Evolutionary conservation across 2,329 filamentous ascomycete species (phyloP).

Genomic region (Diplodia intermedia): DNA sequence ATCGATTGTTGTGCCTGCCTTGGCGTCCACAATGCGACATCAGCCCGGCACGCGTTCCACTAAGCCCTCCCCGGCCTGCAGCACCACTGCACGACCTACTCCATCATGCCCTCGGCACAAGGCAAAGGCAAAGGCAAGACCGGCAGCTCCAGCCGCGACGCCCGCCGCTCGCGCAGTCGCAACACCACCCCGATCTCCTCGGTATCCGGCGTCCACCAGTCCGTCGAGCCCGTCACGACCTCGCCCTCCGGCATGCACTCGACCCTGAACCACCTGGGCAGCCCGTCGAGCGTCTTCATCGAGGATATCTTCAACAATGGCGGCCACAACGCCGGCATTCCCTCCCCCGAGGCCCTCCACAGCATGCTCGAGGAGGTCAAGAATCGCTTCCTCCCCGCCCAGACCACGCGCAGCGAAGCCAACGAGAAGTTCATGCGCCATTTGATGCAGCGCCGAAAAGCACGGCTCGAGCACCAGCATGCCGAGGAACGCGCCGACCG

Average conservation of each 20-base stretch:
- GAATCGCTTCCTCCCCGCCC: constrained; percentile 54
- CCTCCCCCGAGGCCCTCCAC: constrained; percentile 69
- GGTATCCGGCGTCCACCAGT: constrained; percentile 54
- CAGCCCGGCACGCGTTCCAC: constrained; percentile 32
- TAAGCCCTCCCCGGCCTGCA: constrained; percentile 33
- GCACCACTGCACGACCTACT: constrained; percentile 22
- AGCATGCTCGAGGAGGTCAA: constrained; percentile 71
- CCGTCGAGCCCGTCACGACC: constrained; percentile 47
- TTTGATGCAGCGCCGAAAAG: constrained; percentile 70
- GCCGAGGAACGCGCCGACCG: constrained; percentile 58
- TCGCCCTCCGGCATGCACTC: constrained; percentile 70
- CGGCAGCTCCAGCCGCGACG: constrained; percentile 42
- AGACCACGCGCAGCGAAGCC: constrained; percentile 63
- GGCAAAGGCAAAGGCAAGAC: constrained; percentile 62
- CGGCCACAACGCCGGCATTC: constrained; percentile 58
- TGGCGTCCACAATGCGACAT: constrained; percentile 27
- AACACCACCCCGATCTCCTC: constrained; percentile 76
- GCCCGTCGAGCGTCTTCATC: constrained; percentile 66
- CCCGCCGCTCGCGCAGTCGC: constrained; percentile 71
- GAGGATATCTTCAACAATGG: constrained; percentile 74
- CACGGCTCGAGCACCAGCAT: constrained; percentile 61
- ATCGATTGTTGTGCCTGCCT: constrained; percentile 28
- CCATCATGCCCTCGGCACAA: constrained; percentile 49
- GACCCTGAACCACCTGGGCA: constrained; percentile 59
- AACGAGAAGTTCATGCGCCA: constrained; percentile 78